Evolutionary conservation across 805 yeast genomes (phyloP).

Genomic region (Yarrowia sp.): DNA sequence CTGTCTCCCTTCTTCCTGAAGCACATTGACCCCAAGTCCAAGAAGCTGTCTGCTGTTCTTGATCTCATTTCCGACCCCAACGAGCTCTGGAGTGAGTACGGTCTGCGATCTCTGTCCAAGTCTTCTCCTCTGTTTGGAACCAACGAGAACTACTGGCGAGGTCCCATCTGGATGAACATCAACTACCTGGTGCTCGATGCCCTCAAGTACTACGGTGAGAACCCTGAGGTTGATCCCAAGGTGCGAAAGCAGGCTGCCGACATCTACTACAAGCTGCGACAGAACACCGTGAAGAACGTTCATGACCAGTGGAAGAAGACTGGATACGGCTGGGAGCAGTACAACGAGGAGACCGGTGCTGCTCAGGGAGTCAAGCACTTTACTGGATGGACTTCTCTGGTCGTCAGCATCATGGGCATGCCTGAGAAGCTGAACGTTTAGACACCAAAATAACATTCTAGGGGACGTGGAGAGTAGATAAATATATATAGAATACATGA

Average conservation of each 20-base stretch:
- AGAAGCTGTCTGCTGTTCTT: conserved; percentile 60
- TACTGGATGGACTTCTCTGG: conserved; percentile 92
- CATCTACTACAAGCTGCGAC: conserved; percentile 66
- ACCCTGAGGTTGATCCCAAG: conserved; percentile 49
- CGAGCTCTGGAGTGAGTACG: conserved; percentile 77
- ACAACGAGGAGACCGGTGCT: conserved; percentile 75
- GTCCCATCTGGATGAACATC: conserved; percentile 91
- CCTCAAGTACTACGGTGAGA: conserved; percentile 60
- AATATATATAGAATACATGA: conserved; percentile 18
- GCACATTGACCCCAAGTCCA: conserved; percentile 60
- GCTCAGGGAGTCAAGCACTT: conserved; percentile 88
- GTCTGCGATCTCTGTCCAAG: conserved; percentile 81
- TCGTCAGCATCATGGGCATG: conserved; percentile 82
- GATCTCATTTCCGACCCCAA: conserved; percentile 69
- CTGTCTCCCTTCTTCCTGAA: conserved; percentile 83
- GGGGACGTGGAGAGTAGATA: not conserved
- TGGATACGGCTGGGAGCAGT: conserved; percentile 91
- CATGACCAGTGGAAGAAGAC: conserved; percentile 72
- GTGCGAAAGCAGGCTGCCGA: conserved; percentile 54
- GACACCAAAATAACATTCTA: not conserved
- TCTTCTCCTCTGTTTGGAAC: conserved; percentile 69
- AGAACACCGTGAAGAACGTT: conserved; percentile 72
- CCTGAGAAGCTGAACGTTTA: conserved; percentile 55
- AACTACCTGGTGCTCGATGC: conserved; percentile 83
- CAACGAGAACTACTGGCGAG: conserved; percentile 95